Conservation (phyloP, 2,329 filamentous ascomycete species). For the Delphinella strobiligena region DNA sequence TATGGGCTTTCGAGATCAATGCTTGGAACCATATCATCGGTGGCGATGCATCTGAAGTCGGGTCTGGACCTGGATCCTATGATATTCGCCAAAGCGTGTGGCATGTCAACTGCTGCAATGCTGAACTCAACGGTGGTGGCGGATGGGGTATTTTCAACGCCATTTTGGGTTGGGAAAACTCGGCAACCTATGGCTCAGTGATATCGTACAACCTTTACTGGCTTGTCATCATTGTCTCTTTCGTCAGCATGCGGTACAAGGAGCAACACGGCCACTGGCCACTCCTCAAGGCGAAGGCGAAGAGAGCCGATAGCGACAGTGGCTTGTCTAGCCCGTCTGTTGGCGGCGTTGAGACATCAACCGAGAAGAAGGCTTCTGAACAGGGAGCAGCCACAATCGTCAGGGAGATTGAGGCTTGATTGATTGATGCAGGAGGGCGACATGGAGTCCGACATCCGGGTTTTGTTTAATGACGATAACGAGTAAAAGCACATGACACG, state of each 20-base stretch:
- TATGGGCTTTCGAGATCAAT: slow-evolving; percentile 64
- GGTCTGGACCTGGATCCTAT: slow-evolving; percentile 62
- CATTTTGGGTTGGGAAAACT: slow-evolving; percentile 78
- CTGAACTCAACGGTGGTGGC: slow-evolving; percentile 57
- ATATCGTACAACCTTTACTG: slow-evolving; percentile 84
- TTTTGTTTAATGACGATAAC: not conserved
- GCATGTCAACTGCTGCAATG: slow-evolving; percentile 78
- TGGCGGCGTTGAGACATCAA: slow-evolving; percentile 11
- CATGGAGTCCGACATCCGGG: not conserved
- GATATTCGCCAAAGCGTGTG: slow-evolving; percentile 68
- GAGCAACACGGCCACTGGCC: slow-evolving; percentile 45
- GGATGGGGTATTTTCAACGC: slow-evolving; percentile 85
- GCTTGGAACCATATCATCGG: slow-evolving; percentile 54
- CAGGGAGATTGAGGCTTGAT: slow-evolving; percentile 10
- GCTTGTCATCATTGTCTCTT: slow-evolving; percentile 54
- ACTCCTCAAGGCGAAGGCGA: slow-evolving; percentile 19
- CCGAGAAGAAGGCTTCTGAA: slow-evolving; percentile 10
- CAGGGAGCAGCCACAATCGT: slow-evolving; percentile 10
- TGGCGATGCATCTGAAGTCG: slow-evolving; percentile 50
- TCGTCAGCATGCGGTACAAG: slow-evolving; percentile 53
- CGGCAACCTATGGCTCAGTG: slow-evolving; percentile 76
- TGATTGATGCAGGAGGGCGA: not conserved
- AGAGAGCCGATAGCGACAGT: slow-evolving; percentile 12
- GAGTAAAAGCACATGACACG: not conserved
- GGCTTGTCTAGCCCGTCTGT: slow-evolving; percentile 11